These are phyloP conservation scores for Hymenoscyphus fraxineus DNA, from an alignment of 2,329 filamentous ascomycete genomes.

Conservation along the genomic window DNA sequence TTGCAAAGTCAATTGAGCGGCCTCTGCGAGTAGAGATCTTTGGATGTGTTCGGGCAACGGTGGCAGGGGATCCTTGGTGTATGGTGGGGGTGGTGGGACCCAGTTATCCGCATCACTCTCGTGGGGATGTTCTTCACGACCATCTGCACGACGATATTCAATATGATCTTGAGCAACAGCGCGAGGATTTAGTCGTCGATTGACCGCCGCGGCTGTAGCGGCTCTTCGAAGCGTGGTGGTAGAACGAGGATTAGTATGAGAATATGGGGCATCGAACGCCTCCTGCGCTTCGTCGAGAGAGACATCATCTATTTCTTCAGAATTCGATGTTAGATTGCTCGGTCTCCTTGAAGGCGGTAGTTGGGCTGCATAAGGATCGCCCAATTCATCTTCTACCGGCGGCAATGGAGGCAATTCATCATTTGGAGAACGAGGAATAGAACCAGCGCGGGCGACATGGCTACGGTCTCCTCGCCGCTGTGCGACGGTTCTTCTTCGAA, in stretches of 20 bases:
- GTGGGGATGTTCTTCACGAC: slow-evolving; percentile 69
- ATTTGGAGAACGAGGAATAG: slow-evolving; percentile 31
- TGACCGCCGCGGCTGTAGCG: slow-evolving; percentile 72
- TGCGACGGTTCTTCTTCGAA: slow-evolving; percentile 68
- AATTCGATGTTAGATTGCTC: slow-evolving; percentile 20
- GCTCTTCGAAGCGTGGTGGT: slow-evolving; percentile 67
- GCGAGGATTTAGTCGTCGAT: slow-evolving; percentile 61
- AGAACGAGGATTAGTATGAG: slow-evolving; percentile 68
- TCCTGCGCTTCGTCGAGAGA: slow-evolving; percentile 39
- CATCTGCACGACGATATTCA: slow-evolving; percentile 65
- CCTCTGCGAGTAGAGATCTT: slow-evolving; percentile 32
- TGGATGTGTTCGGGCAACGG: slow-evolving; percentile 36
- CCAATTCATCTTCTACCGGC: slow-evolving; percentile 20
- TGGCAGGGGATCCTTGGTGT: slow-evolving; percentile 56
- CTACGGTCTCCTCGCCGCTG: slow-evolving; percentile 50
- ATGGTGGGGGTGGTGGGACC: slow-evolving; percentile 81
- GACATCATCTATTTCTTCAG: slow-evolving; percentile 23
- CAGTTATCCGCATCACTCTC: slow-evolving; percentile 87
- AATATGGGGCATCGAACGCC: slow-evolving; percentile 67
- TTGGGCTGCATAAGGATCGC: slow-evolving; percentile 21
- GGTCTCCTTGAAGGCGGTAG: slow-evolving; percentile 16
- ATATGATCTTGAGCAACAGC: slow-evolving; percentile 51
- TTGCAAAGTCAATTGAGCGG: slow-evolving; percentile 27
- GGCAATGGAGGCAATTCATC: slow-evolving; percentile 28
- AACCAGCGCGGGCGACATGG: slow-evolving; percentile 48